Evolutionary conservation across 371 early-diverging fungal species (phyloP), one percentile per base, ranked within the genome.

Genomic region (Rhizopus sp.): DNA sequence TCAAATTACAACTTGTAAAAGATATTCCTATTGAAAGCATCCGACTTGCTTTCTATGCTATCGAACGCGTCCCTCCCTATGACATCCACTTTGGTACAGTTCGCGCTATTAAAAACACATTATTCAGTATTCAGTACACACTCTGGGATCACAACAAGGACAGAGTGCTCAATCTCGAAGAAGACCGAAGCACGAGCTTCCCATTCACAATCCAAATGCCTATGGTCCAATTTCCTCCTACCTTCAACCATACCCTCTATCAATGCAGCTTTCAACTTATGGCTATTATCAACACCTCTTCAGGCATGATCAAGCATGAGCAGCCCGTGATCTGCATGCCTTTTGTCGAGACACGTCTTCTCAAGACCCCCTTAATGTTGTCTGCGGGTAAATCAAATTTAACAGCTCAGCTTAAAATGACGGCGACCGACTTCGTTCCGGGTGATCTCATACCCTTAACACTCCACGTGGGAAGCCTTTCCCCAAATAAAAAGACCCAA

Each of bases 201-300:
- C 65, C 65, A 3, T 65, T 65, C 33, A 65, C 48, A 5, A 38
- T 65, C 44, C 65, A 65, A 40, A 59, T 65, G 53, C 60, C 65
- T 5, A 59, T 65, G 59, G 47, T 65, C 12, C 60, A 65, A 30
- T 60, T 60, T 12, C 65, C 65, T 32, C 60, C 65, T 2, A 52
- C 60, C 7, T 39, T 39, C 2, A 16, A 45, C 7, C 44, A 55
- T 7, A 9, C 32, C 8, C 9, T 15, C 12, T 65, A 65, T 23
- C 45, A 42, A 35, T 57, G 53, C 32, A 30, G 13, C 7, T 65
- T 55, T 49, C 60, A 60, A 16, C 17, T 65, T 8, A 52, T 56
- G 17, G 69, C 58, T 5, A 9, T 50, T 31, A 40, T 55, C 6
- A 67, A 64, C 9, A 56, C 57, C 0, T 17, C 52, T 4, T 17